Conservation (phyloP, 805 yeast species). For the Kuraishia hungarica region DNA sequence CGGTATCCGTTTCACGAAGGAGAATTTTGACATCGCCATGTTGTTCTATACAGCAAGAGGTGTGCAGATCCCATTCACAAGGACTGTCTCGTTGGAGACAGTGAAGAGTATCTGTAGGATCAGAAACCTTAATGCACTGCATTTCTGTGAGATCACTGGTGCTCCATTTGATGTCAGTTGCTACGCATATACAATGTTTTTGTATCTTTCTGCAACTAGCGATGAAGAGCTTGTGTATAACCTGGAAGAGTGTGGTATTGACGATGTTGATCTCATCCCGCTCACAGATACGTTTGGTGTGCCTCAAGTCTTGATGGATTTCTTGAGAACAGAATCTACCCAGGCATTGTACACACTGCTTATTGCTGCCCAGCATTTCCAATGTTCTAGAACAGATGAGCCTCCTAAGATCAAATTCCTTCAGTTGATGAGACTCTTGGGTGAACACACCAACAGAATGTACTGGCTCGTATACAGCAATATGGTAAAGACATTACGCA, state of each 20-base stretch:
- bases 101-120: slow-evolving; percentile 33
- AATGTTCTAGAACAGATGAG: slow-evolving; percentile 6
- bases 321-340: slow-evolving; percentile 7
- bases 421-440: slow-evolving; percentile 4
- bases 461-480: slow-evolving; percentile 10
- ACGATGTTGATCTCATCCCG: slow-evolving; percentile 19
- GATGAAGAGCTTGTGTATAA: slow-evolving; percentile 24
- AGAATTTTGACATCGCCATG: slow-evolving; percentile 44
- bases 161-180: slow-evolving; percentile 12
- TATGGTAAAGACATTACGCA: slow-evolving; percentile 3
- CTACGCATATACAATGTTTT: slow-evolving; percentile 21
- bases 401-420: slow-evolving; percentile 5
- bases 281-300: slow-evolving; percentile 25
- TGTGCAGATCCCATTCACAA: slow-evolving; percentile 46
- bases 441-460: slow-evolving; percentile 7
- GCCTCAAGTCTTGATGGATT: slow-evolving; percentile 26
- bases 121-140: slow-evolving; percentile 27
- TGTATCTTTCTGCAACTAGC: slow-evolving; percentile 25
- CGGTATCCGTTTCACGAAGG: slow-evolving; percentile 28
- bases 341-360: slow-evolving; percentile 5
- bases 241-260: slow-evolving; percentile 25
- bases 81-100: slow-evolving; percentile 36
- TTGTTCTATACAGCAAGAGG: slow-evolving; percentile 46
- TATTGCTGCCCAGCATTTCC: slow-evolving; percentile 4
- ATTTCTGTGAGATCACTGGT: slow-evolving; percentile 4